Evolutionary conservation across 1,284 basidiomycete species (phyloP), one percentile per base, ranked within the genome.

Genomic region (Ustilago esculenta): DNA sequence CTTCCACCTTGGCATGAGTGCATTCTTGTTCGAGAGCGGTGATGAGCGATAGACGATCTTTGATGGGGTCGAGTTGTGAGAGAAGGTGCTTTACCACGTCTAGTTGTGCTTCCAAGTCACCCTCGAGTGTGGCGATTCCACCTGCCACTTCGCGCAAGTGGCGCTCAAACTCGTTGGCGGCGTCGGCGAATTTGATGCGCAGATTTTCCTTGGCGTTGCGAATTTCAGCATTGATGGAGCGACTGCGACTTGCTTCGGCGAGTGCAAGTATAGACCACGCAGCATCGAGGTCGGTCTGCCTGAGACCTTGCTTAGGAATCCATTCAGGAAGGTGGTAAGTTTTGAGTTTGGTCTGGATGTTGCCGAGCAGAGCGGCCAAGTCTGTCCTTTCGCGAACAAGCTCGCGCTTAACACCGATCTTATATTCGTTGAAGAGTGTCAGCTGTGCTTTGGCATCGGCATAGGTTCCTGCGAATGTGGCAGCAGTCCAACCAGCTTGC

Each of bases 311-410:
- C 11, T 60, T 48, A 9, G 77, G 77, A 9, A 61, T 11, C 75
- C 75, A 79, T 36, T 73, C 70, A 23, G 74, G 68, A n/a, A 79
- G 63, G 11, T 90, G 88, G 83, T 98, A 98, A 14, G 94, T 98
- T 81, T 87, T 88, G 65, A 98, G 84, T 83, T 98, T 97, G 1
- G 93, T 97, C 82, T 94, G 92, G 32, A 98, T 90, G 78, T 97
- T 97, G 5, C 91, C 89, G 72, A 97, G 91, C 12, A 98, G 85
- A 2, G 91, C 92, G 3, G 90, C 88, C 7, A 97, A 85, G 68
- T 95, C 93, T 79, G 93, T 92, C 75, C 90, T 88, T 82, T 98
- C 94, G 2, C 88, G 89, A 5, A 94, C 92, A 90, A 93, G 95
- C 2, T 85, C 85, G 6, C 93, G 87, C 79, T 97, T 96, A 39